Evolutionary conservation across 2,329 filamentous ascomycete genomes (phyloP), one percentile per base, ranked within the genome.

Genomic region (Laburnicola sp.): DNA sequence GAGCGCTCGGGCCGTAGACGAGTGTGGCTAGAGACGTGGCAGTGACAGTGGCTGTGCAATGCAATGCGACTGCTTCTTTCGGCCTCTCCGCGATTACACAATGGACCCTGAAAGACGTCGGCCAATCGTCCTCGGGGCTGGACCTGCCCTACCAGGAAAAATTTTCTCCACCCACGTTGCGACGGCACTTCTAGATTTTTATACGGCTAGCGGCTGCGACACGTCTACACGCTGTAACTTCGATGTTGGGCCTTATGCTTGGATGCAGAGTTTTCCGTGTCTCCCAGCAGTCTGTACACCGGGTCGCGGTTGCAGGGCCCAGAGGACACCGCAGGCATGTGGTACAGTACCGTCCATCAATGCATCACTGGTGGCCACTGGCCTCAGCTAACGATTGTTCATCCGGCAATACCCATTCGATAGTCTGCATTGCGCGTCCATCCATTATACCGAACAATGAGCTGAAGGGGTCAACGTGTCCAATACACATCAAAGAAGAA

Each of bases 391-490:
- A 34, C 11, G n/a, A n/a, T 21, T 3, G 35, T n/a, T 36, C 28
- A 23, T 10, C 35, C 34, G 34, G 37, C 11, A 35, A 45, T 26
- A 4, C 16, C 44, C 25, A 39, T 16, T 27, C 21, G 48, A 26
- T 23, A 27, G 27, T 37, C 45, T 39, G 28, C 30, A 27, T 53
- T 48, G 45, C 45, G 50, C 45, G 45, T 48, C 45, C 11, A 16
- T 16, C 35, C 42, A 36, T 4, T n/a, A 35, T 51, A 37, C 35
- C 28, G 16, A 7, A 16, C 16, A 16, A 23, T 11, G 30, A 46
- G 50, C 50, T 53, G 50, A 53, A 41, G 34, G 40, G 16, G 42
- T 34, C 28, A 37, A 38, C 28, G 40, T 36, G 36, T 53, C 50
- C 45, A 45, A 43, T 51, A 28, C n/a, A 16, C 10, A 25, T 22